Base-by-base conservation (phyloP, 805 yeast genomes). In the Barnettozyma botsteinii region DNA sequence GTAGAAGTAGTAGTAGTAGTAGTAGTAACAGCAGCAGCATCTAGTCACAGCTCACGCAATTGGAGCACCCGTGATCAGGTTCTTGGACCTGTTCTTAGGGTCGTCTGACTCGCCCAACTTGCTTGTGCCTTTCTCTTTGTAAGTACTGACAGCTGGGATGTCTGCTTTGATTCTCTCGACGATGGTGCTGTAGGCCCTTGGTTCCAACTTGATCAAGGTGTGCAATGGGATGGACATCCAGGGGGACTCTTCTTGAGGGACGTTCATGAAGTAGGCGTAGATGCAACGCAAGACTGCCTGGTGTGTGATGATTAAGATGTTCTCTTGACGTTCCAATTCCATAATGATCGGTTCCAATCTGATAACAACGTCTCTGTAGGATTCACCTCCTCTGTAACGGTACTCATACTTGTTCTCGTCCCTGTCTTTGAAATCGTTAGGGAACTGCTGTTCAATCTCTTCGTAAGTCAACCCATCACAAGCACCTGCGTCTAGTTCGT, bases 141-240 rank as follows among this genome's bases (percentile, higher is more conserved):
- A 93, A 0, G 99, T 93, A 53, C 91, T 81, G 5, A 93, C 99
- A 0, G 98, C 98, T 3, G 99, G 98, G 37, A 93, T 91, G 59
- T 93, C 86, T 0, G 98, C 98, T 52, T 87, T 87, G 43, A 93
- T 85, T 52, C 94, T 73, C 15, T 91, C 83, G 14, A 89, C 98
- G 31, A 80, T 64, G 0, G 98, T 89, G 36, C 81, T 81, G 56
- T 86, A 89, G 0, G 98, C 96, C 42, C 95, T 73, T n/a, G 97
- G 96, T 60, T 93, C 98, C 47, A 93, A 69, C 57, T 87, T 84
- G 55, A 93, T 93, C 59, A 93, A 67, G 0, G 98, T 93, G 59
- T 93, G 99, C 53, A 93, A 68, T 6, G 99, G 99, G 43, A 93
- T 94, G 29, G 94, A 86, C 96, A 93, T 88, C 98, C 98, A 93